Base-by-base conservation (phyloP, 1,284 basidiomycete species). In the Volvariella volvacea region DNA sequence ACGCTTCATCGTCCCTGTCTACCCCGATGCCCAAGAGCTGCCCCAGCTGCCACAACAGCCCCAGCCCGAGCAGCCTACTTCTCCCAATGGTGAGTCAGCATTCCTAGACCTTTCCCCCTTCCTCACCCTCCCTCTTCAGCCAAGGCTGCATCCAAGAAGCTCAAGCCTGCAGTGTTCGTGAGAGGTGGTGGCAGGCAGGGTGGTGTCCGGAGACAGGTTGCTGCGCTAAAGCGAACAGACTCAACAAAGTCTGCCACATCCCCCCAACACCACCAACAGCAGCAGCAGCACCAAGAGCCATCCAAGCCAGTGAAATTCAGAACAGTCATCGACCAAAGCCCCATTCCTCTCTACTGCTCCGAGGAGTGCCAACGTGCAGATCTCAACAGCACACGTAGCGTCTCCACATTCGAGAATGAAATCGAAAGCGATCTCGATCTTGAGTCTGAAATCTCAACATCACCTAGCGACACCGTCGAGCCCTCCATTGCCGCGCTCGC, bases 281-380 rank as follows among this genome's bases (percentile, higher is more conserved):
- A 54, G 3, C 56, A 50, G 22, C 52, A 58, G 32, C 56, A 57
- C 15, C 43, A 44, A 17, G 55, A 58, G 43, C 55, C 64, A 31
- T 32, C 62, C 16, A 48, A 57, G 3, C 63, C 67, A 10, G 50
- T 71, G 28, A 76, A 76, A 52, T 68, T 71, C 38, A 74, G 77
- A 34, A 79, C 77, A 3, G 68, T 87, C 62, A 87, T 88, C 64
- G 84, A 87, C 65, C 83, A 83, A 58, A 70, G 71, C 1, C 85
- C 81, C 9, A 76, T 76, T 2, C 83, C 85, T 17, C 73, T 88
- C 50, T 89, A 88, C 64, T 89, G 85, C 64, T 88, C 84, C 2
- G 82, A 86, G 50, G 74, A 80, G 56, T 89, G 85, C 60, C 71
- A 75, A 49, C 61, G 80, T 33, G 64, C 64, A 36, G 84, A 87